These are phyloP conservation scores for Aurinia saxatilis DNA, from an alignment of 345 rosid genomes.

Conservation along the genomic window DNA sequence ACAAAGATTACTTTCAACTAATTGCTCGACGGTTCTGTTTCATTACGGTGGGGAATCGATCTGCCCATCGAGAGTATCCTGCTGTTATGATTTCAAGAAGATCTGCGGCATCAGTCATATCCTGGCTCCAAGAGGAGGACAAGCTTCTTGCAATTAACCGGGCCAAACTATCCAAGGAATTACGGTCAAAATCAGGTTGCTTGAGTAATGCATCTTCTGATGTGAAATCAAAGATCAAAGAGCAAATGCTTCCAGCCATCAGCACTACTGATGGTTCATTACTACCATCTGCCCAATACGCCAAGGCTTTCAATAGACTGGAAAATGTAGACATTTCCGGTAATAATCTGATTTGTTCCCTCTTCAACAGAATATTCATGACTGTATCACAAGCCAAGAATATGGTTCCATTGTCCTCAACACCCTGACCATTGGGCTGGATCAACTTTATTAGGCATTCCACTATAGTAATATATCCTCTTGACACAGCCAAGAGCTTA, in stretches of 20 bases:
- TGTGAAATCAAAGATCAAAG: slow-evolving; percentile 54
- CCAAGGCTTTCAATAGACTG: slow-evolving; percentile 57
- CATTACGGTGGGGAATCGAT: slow-evolving; percentile 42
- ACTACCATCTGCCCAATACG: slow-evolving; percentile 52
- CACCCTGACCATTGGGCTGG: slow-evolving; percentile 24
- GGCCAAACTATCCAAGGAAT: slow-evolving; percentile 36
- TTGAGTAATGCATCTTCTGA: slow-evolving; percentile 69
- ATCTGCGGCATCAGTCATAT: slow-evolving; percentile 36
- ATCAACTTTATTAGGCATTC: slow-evolving; percentile 64
- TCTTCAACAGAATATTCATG: slow-evolving; percentile 80
- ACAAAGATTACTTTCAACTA: background rate
- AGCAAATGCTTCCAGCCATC: slow-evolving; percentile 83
- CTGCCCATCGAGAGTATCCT: slow-evolving; percentile 57
- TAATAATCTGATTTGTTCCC: slow-evolving; percentile 37
- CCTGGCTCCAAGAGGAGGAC: slow-evolving; percentile 40
- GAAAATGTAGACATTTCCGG: slow-evolving; percentile 37
- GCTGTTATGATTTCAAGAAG: slow-evolving; percentile 59
- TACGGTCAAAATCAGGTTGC: slow-evolving; percentile 35
- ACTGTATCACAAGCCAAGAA: slow-evolving; percentile 86
- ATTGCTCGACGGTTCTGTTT: slow-evolving; percentile 7
- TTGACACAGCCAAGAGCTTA: slow-evolving; percentile 45
- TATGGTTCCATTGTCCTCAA: slow-evolving; percentile 41
- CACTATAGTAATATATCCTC: slow-evolving; percentile 55
- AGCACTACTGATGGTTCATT: slow-evolving; percentile 41
- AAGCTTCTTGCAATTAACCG: slow-evolving; percentile 53